phyloP scores from a whole-genome alignment of 2,329 filamentous ascomycete genomes.

The Keithomyces neogunnii region DNA sequence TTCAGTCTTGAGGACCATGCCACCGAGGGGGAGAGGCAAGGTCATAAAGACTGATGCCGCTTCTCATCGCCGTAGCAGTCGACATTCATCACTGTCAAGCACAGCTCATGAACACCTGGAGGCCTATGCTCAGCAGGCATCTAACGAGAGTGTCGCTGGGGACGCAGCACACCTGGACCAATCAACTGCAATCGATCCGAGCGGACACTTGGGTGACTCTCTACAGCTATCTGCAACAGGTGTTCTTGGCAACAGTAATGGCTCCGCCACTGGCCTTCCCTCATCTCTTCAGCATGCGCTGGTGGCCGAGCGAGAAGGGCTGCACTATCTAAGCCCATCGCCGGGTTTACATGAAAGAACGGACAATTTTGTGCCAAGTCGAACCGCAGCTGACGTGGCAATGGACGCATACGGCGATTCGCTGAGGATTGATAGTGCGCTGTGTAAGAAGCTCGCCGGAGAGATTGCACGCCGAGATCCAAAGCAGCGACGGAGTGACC shows the following conservation, averaged over 20 bases:
- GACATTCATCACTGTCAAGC: constrained; percentile 17
- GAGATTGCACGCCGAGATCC: constrained; percentile 41
- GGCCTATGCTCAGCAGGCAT: constrained; percentile 12
- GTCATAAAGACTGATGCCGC: constrained; percentile 31
- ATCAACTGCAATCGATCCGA: not conserved
- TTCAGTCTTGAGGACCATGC: constrained; percentile 6
- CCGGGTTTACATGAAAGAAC: not conserved
- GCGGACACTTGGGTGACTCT: constrained; percentile 6
- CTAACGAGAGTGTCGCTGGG: constrained; percentile 1
- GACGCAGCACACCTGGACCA: constrained; percentile 1
- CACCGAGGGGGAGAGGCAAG: constrained; percentile 31
- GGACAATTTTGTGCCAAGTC: constrained; percentile 1
- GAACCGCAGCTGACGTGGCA: constrained; percentile 39
- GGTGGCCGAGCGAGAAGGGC: not conserved
- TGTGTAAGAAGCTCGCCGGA: constrained; percentile 44
- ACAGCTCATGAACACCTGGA: constrained; percentile 24
- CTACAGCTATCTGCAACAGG: constrained; percentile 8
- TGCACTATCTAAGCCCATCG: not conserved
- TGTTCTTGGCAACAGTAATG: constrained; percentile 7
- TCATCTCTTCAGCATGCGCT: not conserved
- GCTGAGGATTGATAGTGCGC: constrained; percentile 42
- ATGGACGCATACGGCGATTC: constrained; percentile 35
- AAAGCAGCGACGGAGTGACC: constrained; percentile 43
- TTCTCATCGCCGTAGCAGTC: constrained; percentile 10
- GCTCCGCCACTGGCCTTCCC: not conserved